Evolutionary conservation across 1,284 basidiomycete genomes (phyloP), one percentile per base, ranked within the genome.

Genomic region (Trametes polyzona): DNA sequence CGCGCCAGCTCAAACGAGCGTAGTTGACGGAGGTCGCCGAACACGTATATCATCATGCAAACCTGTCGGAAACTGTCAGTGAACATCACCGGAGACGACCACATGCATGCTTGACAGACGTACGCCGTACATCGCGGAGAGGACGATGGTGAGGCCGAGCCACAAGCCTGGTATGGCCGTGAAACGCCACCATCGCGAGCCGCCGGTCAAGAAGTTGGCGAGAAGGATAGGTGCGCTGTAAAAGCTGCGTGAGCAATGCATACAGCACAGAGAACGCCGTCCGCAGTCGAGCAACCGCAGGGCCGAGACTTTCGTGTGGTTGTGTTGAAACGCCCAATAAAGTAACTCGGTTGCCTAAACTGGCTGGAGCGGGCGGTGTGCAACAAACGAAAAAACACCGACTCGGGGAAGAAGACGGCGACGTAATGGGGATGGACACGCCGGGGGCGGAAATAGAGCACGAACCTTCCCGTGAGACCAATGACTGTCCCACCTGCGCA

Each of bases 21-120:
- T 16, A 92, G 78, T 66, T 92, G 90, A 9, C 90, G 78, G 27
- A 90, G 75, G 70, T 92, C 90, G n/a, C 90, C 90, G 65, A 92
- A 90, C 23, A 92, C 67, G 69, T 90, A 92, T 12, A 92, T 83
- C 69, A 89, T 88, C 59, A 92, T 80, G 63, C 74, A 76, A 29
- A 76, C 69, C 72, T 68, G 50, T 4, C 17, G 29, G 11, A 5
- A 19, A 7, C 17, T 17, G 27, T 27, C 14, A 49, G 40, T 58
- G 42, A 52, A 53, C 16, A 32, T 17, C 21, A 5, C 27, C 29
- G 5, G 5, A 10, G 3, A 12, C 33, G 26, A 43, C n/a, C n/a
- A 12, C 41, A 7, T 16, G 24, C 21, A 29, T 2, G 19, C 3
- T n/a, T n/a, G n/a, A n/a, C n/a, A 19, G 1, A 69, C 74, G 55